Evolutionary conservation across 257 asterid species (phyloP).

Genomic region (Paulownia fortunei): DNA sequence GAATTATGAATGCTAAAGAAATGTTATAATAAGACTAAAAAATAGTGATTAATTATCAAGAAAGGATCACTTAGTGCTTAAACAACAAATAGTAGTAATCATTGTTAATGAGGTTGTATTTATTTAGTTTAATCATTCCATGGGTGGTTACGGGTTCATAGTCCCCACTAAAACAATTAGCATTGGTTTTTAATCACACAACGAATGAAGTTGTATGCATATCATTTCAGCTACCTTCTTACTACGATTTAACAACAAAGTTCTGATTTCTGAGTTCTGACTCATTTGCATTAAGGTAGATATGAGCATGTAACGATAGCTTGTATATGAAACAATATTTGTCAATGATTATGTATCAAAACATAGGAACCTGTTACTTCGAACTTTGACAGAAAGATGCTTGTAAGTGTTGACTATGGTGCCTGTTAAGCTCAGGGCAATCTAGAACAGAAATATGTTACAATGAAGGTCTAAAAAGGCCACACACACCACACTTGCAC

Average conservation of each 20-base stretch:
- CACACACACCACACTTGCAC: conserved; percentile 16
- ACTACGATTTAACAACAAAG: not conserved
- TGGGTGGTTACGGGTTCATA: not conserved
- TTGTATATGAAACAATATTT: conserved; percentile 4
- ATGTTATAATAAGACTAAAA: not conserved
- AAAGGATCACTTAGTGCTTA: not conserved
- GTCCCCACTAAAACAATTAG: not conserved
- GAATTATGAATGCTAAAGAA: not conserved
- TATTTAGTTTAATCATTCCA: conserved; percentile 13
- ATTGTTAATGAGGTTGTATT: not conserved
- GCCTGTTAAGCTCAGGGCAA: conserved; percentile 8
- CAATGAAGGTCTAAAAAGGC: not conserved
- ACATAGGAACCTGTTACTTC: not conserved
- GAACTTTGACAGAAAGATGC: not conserved
- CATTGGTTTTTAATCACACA: not conserved
- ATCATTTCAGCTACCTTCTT: conserved; percentile 2
- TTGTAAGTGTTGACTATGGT: not conserved
- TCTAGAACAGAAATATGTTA: not conserved
- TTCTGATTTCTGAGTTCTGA: not conserved
- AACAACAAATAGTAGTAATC: not conserved
- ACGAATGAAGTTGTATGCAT: not conserved
- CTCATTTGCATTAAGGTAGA: not conserved
- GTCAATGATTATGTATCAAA: not conserved
- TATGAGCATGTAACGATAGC: not conserved
- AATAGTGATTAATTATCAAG: not conserved